Evolutionary conservation across 108 stramenopile species (phyloP), one percentile per base, ranked within the genome.

Genomic region (Cyclotella kingstonii): DNA sequence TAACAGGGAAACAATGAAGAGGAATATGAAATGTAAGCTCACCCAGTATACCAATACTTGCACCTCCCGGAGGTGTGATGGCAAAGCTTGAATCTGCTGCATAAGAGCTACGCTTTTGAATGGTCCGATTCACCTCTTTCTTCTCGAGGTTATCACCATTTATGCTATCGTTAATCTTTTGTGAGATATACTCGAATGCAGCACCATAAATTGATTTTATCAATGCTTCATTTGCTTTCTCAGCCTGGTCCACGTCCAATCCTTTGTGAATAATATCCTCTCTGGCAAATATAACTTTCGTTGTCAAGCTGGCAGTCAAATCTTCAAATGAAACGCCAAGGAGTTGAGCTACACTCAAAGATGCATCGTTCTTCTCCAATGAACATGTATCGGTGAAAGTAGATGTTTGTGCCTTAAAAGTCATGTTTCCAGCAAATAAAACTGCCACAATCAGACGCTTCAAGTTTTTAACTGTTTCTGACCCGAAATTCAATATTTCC

Each of bases 141-240:
- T 5, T 14, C 1, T 14, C 63, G 21, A 42, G 35, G 27, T 49
- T 29, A 10, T 68, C 73, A 4, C 58, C 70, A 42, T 45, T 54
- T 12, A 78, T 84, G 31, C 70, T 65, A 0, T 40, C 48, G 47
- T 87, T 87, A 42, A 87, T 79, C 36, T 61, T 76, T 50, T 79
- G 71, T 0, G 89, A 83, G 15, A 90, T 56, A 30, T 66, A 63
- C 54, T 91, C 81, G 66, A 96, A 96, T 14, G 90, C 58, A 3
- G 78, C 77, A 10, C 84, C 82, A 73, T 96, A 97, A 43, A 97
- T 71, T 6, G 82, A 86, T 76, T 97, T 97, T 14, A 94, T 91
- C 41, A 97, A 64, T 5, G 95, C 94, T 55, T 96, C 91, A n/a
- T 87, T 78, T 12, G 84, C 81, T 28, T 94, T 86, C 40, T 71